Conservation (phyloP, 2,329 filamentous ascomycete genomes). For the Coniella vitis region DNA sequence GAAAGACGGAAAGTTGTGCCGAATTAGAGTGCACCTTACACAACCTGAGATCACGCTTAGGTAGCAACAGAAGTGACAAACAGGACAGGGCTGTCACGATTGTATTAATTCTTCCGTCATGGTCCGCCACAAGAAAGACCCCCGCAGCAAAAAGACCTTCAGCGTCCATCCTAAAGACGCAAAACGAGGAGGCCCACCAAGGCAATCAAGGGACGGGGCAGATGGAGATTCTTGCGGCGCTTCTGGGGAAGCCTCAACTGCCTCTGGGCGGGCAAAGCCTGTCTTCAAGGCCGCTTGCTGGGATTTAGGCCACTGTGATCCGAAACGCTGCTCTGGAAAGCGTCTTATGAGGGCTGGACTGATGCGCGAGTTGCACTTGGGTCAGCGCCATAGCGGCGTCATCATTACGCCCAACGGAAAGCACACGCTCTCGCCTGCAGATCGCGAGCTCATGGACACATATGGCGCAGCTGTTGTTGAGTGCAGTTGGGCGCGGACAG, state of each 20-base stretch:
- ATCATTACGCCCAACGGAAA: constrained; percentile 96
- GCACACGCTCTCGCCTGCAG: constrained; percentile 73
- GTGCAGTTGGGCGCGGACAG: constrained; percentile 89
- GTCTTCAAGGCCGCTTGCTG: constrained; percentile 91
- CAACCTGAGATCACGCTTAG: no score
- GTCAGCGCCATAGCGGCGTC: constrained; percentile 85
- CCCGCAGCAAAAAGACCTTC: constrained; percentile 27
- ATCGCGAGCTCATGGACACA: constrained; percentile 73
- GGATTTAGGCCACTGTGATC: constrained; percentile 96
- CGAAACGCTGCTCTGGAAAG: constrained; percentile 94
- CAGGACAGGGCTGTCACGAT: no score
- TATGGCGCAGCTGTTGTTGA: constrained; percentile 94
- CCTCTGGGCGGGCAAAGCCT: constrained; percentile 31
- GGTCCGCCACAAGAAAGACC: constrained; percentile 96
- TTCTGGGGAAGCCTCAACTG: constrained; percentile 16
- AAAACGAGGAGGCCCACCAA: constrained; percentile 23
- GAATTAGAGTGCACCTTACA: no score
- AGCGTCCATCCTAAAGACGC: constrained; percentile 30
- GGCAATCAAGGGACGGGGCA: constrained; percentile 30
- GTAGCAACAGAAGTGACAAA: no score
- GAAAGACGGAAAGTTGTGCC: no score
- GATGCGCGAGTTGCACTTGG: constrained; percentile 88
- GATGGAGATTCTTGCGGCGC: constrained; percentile 20
- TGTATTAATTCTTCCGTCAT: constrained; percentile 44
- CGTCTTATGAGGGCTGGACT: constrained; percentile 84